Percentiles rank a stretch among this genome's conserved stretches.
Conservation (phyloP, 148 eudicot species). For the Rhododendron henanense region DNA sequence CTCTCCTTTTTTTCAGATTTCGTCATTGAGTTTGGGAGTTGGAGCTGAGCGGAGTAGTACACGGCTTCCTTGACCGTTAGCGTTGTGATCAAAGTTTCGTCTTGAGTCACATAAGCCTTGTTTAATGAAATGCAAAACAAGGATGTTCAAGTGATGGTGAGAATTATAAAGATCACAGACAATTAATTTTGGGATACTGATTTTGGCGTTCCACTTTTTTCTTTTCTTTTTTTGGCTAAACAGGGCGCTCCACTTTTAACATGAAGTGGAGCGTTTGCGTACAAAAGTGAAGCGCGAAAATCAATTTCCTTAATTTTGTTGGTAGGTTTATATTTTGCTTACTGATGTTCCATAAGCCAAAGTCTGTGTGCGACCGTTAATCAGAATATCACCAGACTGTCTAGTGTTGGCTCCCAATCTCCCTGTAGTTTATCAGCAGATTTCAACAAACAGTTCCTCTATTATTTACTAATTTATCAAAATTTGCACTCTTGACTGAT, state of each 20-base stretch:
- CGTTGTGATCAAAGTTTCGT: conserved; percentile 39
- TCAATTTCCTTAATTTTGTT: background rate
- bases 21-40: conserved; percentile 42
- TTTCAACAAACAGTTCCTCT: background rate
- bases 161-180: background rate
- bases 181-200: no score
- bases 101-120: conserved; percentile 60
- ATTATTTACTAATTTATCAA: no score
- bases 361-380: conserved; percentile 35
- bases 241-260: no score
- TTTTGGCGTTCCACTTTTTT: no score
- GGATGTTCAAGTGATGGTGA: background rate
- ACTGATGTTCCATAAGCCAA: conserved; percentile 45
- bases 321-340: background rate
- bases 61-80: conserved; percentile 46
- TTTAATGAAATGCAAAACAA: background rate
- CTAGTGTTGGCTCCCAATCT: conserved; percentile 27
- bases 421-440: background rate
- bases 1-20: conserved; percentile 31
- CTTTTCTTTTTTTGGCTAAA: no score
- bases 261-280: no score
- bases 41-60: conserved; percentile 54
- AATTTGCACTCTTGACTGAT: background rate
- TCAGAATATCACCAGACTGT: conserved; percentile 30
- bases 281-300: no score